phyloP scores from a whole-genome alignment of 441 rosid species.

The Capsella rubella region DNA sequence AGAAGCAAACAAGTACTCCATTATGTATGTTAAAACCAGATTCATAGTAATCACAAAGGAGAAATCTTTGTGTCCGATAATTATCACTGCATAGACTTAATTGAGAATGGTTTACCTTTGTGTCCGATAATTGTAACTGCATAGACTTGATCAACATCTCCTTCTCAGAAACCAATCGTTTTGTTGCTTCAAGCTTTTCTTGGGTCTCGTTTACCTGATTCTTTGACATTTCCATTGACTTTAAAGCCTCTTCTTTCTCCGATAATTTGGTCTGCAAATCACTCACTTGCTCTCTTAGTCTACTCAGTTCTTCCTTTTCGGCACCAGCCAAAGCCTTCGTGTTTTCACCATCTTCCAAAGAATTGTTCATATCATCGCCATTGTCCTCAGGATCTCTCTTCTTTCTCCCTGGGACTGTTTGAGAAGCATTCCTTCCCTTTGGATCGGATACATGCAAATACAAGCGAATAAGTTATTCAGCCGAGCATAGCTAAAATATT shows the following conservation, averaged over 20 bases:
- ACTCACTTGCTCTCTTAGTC: conserved; percentile 72
- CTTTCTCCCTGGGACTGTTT: conserved; percentile 67
- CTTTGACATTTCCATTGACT: conserved; percentile 62
- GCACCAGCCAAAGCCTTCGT: conserved; percentile 54
- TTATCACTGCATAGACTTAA: conserved; percentile 53
- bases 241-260: conserved; percentile 88
- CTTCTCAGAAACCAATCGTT: conserved; percentile 66
- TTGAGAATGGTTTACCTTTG: conserved; percentile 60
- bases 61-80: conserved; percentile 64
- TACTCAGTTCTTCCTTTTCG: conserved; percentile 66
- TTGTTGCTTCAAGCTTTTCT: conserved; percentile 64
- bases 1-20: neutral
- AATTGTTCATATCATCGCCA: conserved; percentile 49
- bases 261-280: conserved; percentile 69
- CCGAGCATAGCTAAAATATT: neutral
- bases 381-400: conserved; percentile 63
- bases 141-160: conserved; percentile 70
- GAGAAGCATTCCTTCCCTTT: conserved; percentile 70
- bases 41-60: neutral
- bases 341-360: conserved; percentile 56
- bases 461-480: conserved; percentile 15
- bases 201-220: conserved; percentile 56
- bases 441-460: conserved; percentile 53
- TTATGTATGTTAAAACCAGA: conserved; percentile 10
- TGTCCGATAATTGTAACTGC: conserved; percentile 80